Percentiles rank a stretch among this genome's conserved stretches.
phyloP scores from a whole-genome alignment of 208 protist genomes.

The Crithidia sp. region DNA sequence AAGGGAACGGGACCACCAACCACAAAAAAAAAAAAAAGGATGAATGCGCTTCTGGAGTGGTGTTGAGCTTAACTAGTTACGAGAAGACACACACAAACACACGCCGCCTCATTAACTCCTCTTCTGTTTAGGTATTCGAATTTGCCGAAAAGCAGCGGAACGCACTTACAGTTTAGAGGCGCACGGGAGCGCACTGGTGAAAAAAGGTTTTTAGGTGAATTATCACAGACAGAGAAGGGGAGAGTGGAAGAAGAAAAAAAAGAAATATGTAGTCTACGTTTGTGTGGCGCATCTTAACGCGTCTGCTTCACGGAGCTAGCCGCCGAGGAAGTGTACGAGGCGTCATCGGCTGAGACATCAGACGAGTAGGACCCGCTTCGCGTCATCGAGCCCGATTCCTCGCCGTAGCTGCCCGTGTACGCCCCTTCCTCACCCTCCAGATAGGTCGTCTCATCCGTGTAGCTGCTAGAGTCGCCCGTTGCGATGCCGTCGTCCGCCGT shows the following conservation, averaged over 20 bases:
- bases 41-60: neutral
- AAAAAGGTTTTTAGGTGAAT: too few species aligned
- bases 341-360: conserved; percentile 5
- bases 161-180: too few species aligned
- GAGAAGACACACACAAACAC: neutral
- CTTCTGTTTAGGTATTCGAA: neutral
- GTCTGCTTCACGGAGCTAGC: neutral
- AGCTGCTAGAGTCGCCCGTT: conserved; percentile 27
- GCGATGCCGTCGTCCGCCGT: conserved; percentile 6
- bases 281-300: neutral
- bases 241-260: conserved; percentile 5
- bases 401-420: conserved; percentile 22
- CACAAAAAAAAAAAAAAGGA: neutral
- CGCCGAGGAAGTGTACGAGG: conserved; percentile 6
- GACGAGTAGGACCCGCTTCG: conserved; percentile 38
- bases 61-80: too few species aligned
- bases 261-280: conserved; percentile 14
- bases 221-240: neutral
- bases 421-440: conserved; percentile 32
- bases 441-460: conserved; percentile 47
- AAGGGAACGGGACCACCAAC: too few species aligned
- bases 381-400: conserved; percentile 11
- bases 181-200: too few species aligned
- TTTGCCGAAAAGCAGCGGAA: neutral
- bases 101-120: neutral